These are phyloP conservation scores for Mycena crocata DNA, from an alignment of 768 basidiomycete species.

Conservation along the genomic window DNA sequence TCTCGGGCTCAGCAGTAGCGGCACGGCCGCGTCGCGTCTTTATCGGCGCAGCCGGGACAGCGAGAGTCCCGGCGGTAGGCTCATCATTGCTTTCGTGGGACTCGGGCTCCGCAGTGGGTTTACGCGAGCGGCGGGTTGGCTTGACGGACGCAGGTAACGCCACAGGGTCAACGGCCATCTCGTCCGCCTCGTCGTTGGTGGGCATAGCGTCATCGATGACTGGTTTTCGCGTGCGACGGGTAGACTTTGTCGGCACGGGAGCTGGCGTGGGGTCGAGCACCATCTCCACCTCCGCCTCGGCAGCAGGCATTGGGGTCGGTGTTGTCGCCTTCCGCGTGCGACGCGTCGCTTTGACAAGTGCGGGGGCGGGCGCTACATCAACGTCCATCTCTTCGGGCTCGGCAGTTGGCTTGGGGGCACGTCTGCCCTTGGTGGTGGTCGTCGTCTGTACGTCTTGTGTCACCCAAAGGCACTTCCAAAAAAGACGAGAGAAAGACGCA, in stretches of 20 bases:
- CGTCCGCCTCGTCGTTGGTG: constrained; percentile 14
- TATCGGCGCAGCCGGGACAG: constrained; percentile 20
- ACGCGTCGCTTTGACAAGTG: constrained; percentile 8
- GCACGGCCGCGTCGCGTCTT: constrained; percentile 27
- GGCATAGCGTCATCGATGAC: constrained; percentile 13
- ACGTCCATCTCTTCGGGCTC: constrained; percentile 23
- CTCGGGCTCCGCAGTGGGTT: constrained; percentile 32
- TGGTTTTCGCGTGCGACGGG: constrained; percentile 41
- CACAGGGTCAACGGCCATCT: not conserved
- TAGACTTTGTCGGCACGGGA: constrained; percentile 23
- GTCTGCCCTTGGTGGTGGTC: not conserved
- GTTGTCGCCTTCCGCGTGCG: constrained; percentile 16
- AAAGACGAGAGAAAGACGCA: not conserved
- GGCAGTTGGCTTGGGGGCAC: constrained; percentile 1
- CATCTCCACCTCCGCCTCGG: constrained; percentile 15
- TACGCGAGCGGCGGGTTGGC: constrained; percentile 25
- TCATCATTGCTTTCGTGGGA: constrained; percentile 37
- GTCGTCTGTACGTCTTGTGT: no score
- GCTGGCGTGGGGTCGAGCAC: not conserved
- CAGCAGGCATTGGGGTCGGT: constrained; percentile 2
- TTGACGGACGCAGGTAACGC: constrained; percentile 11
- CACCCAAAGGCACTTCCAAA: no score
- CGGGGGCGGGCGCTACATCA: not conserved
- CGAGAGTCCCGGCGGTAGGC: constrained; percentile 33
- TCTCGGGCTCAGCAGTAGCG: constrained; percentile 27